These are phyloP conservation scores for Pistacia integerrima DNA, from an alignment of 345 rosid genomes.

Conservation along the genomic window DNA sequence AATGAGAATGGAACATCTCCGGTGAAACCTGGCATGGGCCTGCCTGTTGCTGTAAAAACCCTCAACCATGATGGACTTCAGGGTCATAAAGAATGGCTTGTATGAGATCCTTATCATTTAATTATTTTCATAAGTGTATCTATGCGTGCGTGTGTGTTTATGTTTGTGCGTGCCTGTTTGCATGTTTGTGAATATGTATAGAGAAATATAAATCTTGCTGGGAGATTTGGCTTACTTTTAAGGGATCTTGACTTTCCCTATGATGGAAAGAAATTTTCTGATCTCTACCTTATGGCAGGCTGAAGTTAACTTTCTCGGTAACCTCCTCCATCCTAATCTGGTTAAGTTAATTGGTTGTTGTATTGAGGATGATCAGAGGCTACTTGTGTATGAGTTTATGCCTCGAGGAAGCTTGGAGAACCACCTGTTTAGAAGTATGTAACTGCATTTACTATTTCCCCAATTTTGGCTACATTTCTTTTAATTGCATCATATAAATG, in stretches of 20 bases:
- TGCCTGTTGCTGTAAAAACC: conserved; percentile 52
- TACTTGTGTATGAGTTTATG: conserved; percentile 59
- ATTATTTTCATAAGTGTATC: neutral
- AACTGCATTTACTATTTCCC: neutral
- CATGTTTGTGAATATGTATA: too few species aligned
- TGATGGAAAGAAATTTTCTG: conserved; percentile 10
- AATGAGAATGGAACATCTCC: conserved; percentile 38
- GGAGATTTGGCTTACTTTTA: conserved; percentile 4
- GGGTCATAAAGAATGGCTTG: conserved; percentile 72
- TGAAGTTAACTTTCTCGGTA: conserved; percentile 60
- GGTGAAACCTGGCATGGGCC: conserved; percentile 43
- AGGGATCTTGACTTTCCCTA: neutral
- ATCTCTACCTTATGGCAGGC: conserved; percentile 37
- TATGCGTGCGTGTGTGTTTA: too few species aligned
- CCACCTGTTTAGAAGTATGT: conserved; percentile 61
- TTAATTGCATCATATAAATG: neutral
- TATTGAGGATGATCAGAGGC: conserved; percentile 65
- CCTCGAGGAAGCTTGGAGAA: conserved; percentile 76
- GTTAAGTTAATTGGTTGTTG: conserved; percentile 61
- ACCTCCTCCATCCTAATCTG: conserved; percentile 54
- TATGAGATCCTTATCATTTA: conserved; percentile 26
- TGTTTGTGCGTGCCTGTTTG: too few species aligned
- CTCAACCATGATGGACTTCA: conserved; percentile 57
- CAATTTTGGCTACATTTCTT: conserved; percentile 13
- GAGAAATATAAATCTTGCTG: neutral